Base-by-base conservation (phyloP, 345 rosid species). In the Durio zibethinus region DNA sequence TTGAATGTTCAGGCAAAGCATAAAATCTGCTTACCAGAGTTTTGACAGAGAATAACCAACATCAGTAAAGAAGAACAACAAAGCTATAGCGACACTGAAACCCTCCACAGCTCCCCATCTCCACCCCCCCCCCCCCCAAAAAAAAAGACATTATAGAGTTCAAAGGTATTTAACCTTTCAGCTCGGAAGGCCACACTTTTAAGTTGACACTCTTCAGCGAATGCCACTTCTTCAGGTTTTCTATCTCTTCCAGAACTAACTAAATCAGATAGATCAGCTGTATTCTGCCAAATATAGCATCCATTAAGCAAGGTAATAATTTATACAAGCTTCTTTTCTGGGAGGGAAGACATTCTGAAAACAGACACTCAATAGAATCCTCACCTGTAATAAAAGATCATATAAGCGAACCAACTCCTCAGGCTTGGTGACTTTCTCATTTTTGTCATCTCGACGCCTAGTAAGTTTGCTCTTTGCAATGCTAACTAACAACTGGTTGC, bases 401-500 rank as follows among this genome's bases (percentile, higher is more conserved):
- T 85, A 92, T 72, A 97, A 82, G 81, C 97, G 97, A 84, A 97
- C 99, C 80, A 97, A 93, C 87, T 94, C 98, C 86, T 97, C 99
- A 57, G 98, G 97, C 86, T 88, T 92, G 42, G 99, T 88, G 67
- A 88, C 86, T 87, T 87, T 92, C 82, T 92, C 98, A 78, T 76
- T 91, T 87, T 94, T 97, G 80, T 97, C 98, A 81, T 94, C 97
- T 16, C 96, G 89, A 52, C 89, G 94, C 84, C 73, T 90, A 74
- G 80, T 84, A 72, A 97, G 89, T 84, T 92, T 97, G 86, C 97
- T 90, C 87, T 92, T 94, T 48, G 97, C 95, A 77, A 90, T 84
- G 86, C 85, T 89, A 82, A 97, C 98, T 84, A 97, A 83, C 80
- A 97, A 80, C 85, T 89, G 97, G 83, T 93, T 92, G 77, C 98